Evolutionary conservation across 495 filamentous ascomycete genomes (phyloP).

Genomic region (Pseudotulostoma volvatum): DNA sequence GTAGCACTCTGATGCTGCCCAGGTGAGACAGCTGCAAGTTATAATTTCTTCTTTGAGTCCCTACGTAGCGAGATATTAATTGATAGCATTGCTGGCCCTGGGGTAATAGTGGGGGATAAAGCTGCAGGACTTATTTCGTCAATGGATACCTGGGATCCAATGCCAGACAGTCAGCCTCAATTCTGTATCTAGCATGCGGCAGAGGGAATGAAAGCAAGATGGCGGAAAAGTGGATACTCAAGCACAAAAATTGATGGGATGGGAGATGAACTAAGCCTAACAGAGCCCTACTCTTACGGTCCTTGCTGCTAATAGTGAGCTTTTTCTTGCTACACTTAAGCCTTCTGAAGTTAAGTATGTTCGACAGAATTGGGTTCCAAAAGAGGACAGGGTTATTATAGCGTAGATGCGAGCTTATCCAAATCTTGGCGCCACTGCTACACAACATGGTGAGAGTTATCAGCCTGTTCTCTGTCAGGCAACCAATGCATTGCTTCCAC

Average conservation of each 20-base stretch:
- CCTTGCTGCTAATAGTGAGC: constrained; percentile 1
- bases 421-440: constrained; percentile 1
- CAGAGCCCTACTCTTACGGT: background rate
- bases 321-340: background rate
- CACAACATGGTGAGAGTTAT: background rate
- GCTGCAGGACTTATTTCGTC: background rate
- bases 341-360: constrained; percentile 1
- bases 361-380: background rate
- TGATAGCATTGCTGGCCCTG: background rate
- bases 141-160: background rate
- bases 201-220: constrained; percentile 1
- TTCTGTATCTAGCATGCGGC: background rate
- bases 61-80: background rate
- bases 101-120: background rate
- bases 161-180: background rate
- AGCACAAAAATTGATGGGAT: background rate
- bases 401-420: background rate
- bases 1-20: constrained; percentile 1
- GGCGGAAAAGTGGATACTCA: background rate
- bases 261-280: background rate
- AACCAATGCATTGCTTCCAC: background rate
- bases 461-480: background rate
- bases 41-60: constrained; percentile 2
- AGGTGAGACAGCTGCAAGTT: background rate
- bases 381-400: background rate